Conservation (phyloP, 441 rosid genomes). For the Eutrema salsugineum region DNA sequence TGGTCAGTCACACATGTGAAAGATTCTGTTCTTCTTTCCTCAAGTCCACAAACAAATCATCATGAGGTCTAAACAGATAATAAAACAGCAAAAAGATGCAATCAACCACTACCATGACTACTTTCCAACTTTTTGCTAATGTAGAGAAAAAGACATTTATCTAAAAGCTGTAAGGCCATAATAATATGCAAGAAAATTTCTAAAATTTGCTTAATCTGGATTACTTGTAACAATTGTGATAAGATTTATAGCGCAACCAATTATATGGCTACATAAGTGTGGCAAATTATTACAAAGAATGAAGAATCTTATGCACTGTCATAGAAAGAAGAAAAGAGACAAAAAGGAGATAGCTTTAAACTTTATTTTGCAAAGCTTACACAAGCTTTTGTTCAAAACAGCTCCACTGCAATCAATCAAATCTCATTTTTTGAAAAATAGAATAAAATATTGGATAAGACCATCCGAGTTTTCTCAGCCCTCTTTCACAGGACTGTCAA, state of each 20-base stretch:
- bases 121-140: slow-evolving; percentile 28
- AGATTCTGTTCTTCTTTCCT: slow-evolving; percentile 10
- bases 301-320: slow-evolving; percentile 40
- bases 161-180: slow-evolving; percentile 13
- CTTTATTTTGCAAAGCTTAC: slow-evolving; percentile 37
- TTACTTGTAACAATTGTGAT: not conserved
- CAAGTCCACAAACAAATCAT: slow-evolving; percentile 16
- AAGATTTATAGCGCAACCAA: not conserved
- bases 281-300: slow-evolving; percentile 17
- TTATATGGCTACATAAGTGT: slow-evolving; percentile 1
- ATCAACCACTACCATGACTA: slow-evolving; percentile 29
- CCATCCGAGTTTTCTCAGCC: not conserved
- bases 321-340: slow-evolving; percentile 36
- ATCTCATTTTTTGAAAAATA: not conserved
- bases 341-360: slow-evolving; percentile 37
- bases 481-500: slow-evolving; percentile 9
- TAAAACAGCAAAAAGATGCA: slow-evolving; percentile 28
- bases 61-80: slow-evolving; percentile 21
- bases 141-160: slow-evolving; percentile 20
- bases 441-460: not conserved
- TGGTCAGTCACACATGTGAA: slow-evolving; percentile 26
- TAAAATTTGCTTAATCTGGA: not conserved
- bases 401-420: slow-evolving; percentile 24
- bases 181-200: not conserved
- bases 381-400: slow-evolving; percentile 31